Evolutionary conservation across 2,329 filamentous ascomycete genomes (phyloP).

Genomic region (Aspergillus sp.): DNA sequence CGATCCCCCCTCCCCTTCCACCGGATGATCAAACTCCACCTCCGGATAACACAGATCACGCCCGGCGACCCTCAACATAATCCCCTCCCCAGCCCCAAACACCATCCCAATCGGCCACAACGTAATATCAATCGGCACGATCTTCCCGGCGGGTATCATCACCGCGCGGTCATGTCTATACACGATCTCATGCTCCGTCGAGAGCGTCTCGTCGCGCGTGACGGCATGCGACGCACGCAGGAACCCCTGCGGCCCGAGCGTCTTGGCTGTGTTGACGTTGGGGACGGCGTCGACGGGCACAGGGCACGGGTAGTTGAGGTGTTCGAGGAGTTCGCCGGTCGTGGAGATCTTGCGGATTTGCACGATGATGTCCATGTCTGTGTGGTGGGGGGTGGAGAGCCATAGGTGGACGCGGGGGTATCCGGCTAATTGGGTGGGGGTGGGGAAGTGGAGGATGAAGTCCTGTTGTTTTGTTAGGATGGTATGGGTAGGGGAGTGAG

Average conservation of each 20-base stretch:
- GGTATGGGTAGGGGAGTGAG: too few relatives aligned
- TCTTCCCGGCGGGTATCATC: conserved; percentile 9
- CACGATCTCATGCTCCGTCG: neutral
- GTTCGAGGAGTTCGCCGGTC: conserved; percentile 16
- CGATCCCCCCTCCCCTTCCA: neutral
- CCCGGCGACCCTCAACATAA: conserved; percentile 24
- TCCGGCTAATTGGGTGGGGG: conserved; percentile 10
- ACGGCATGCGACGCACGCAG: conserved; percentile 22
- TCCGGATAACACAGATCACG: conserved; percentile 27
- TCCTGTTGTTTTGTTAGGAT: conserved; percentile 7
- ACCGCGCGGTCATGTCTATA: conserved; percentile 12
- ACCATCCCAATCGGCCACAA: conserved; percentile 29
- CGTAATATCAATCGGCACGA: conserved; percentile 21
- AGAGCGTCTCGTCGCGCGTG: neutral
- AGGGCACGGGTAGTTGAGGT: conserved; percentile 21
- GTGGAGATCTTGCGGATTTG: conserved; percentile 25
- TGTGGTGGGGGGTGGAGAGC: conserved; percentile 3
- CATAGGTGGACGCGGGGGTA: neutral
- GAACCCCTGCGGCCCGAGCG: conserved; percentile 25
- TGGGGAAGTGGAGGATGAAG: conserved; percentile 13
- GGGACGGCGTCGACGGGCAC: conserved; percentile 18
- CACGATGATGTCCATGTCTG: conserved; percentile 21
- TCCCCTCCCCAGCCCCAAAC: conserved; percentile 26
- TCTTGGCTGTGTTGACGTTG: conserved; percentile 20
- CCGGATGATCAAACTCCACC: conserved; percentile 9